These are phyloP conservation scores for Nasturtium officinale DNA, from an alignment of 345 rosid species.

Conservation along the genomic window DNA sequence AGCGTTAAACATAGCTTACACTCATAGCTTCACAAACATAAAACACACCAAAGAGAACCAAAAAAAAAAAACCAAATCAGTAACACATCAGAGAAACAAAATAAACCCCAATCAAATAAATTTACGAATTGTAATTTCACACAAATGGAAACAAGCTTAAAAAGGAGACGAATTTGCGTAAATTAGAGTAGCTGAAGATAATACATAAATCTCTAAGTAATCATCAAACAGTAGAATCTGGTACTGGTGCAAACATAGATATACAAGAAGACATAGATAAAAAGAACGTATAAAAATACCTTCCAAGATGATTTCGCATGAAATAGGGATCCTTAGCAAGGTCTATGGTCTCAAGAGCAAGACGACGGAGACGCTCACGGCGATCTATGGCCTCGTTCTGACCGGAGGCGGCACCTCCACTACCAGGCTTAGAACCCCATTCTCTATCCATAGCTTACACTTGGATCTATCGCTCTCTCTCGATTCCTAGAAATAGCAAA, in stretches of 20 bases:
- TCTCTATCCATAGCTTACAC: constrained; percentile 73
- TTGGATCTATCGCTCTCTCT: background rate
- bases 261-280: background rate
- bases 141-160: background rate
- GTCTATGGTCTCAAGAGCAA: constrained; percentile 95
- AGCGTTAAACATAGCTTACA: constrained; percentile 96
- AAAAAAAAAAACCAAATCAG: background rate
- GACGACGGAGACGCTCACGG: constrained; percentile 96
- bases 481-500: background rate
- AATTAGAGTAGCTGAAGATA: background rate
- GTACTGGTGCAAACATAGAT: background rate
- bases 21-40: constrained; percentile 67
- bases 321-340: constrained; percentile 97
- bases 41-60: constrained; percentile 17
- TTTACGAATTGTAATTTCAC: background rate
- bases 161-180: background rate
- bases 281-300: constrained; percentile 44
- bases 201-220: background rate
- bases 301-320: constrained; percentile 99
- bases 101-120: constrained; percentile 16
- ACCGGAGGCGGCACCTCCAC: constrained; percentile 97
- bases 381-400: constrained; percentile 97
- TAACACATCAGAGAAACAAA: background rate
- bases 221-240: background rate
- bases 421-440: constrained; percentile 98